Base-by-base conservation (phyloP, 306 rosid genomes). In the Begonia masoniana region DNA sequence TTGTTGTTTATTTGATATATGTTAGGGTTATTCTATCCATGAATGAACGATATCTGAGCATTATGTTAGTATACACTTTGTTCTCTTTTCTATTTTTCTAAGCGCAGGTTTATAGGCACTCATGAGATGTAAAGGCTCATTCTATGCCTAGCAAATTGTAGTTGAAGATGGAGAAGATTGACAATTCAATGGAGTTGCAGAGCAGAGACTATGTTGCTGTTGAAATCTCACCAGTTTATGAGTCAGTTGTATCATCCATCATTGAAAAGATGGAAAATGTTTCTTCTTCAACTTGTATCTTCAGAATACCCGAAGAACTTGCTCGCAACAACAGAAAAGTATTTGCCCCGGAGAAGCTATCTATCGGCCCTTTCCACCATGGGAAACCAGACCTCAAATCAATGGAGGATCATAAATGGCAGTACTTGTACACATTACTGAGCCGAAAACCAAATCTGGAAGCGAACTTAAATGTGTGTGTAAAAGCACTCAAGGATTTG, bases 311-410 rank as follows among this genome's bases (percentile, higher is more conserved):
- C 12, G 35, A n/a, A 7, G 49, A 64, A 26, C 46, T 62, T 17
- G 54, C 24, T 10, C 15, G 9, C 12, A 16, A 17, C 41, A 50
- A 66, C 14, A 42, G 15, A 26, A 47, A 14, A 10, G 19, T 52
- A 12, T 73, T 65, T 16, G 48, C 42, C 12, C 85, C 85, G 0
- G 47, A 47, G 21, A 26, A 50, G 59, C 65, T 76, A 45, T 71
- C 81, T 51, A 78, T 78, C 47, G 91, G 91, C 9, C 91, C 83
- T 54, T 41, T 73, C 14, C 85, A 82, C 50, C 61, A 74, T 9
- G 63, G 41, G 5, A 56, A 31, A 0, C 8, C 5, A 7, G 36
- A 12, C 5, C 69, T 75, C 1, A 56, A 50, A 53, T 8, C 15
- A 2, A 53, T 62, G 56, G 78, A 73, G 57, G 57, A 62, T 5